Evolutionary conservation across 495 filamentous ascomycete genomes (phyloP), one percentile per base, ranked within the genome.

Genomic region (Podospora sp.): DNA sequence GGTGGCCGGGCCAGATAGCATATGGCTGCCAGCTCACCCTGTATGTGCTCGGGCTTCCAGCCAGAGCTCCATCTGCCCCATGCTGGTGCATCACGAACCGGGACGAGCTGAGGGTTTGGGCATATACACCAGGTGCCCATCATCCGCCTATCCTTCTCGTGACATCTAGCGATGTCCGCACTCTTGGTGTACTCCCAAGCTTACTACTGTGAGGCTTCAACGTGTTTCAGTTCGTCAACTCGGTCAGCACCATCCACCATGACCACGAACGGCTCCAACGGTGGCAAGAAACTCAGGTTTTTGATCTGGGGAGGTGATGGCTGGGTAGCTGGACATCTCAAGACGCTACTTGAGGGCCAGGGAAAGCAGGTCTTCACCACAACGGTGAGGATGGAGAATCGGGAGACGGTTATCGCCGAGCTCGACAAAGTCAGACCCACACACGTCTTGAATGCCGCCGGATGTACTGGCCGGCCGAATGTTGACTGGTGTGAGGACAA

Each of bases 401-500:
- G 87, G 62, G 85, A 84, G 66, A 76, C 78, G 63, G 86, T 88
- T 65, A 70, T 85, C 52, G 78, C 79, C 25, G 83, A 86, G 68
- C 79, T 90, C 24, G 80, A 87, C 63, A 78, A 74, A 63, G 74
- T 87, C 68, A 84, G 84, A 71, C 87, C 87, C 55, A 88, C 85
- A 4, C 86, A 89, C 66, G 86, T 89, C 35, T 75, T 90, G 52
- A 89, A 89, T 72, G 84, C 83, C 66, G 87, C 87, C 55, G 87
- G 87, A 29, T 87, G 84, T 68, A 90, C 87, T n/a, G 87, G 87
- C 49, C 84, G 87, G 22, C 87, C 87, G 60, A 90, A 90, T 68
- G 87, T 90, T 71, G 87, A 89, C 77, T 89, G 87, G 87, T 90
- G 87, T 69, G 87, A 90, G 76, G 86, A 88, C 71, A 85, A 89